Evolutionary conservation across 164 flowering plant genomes (phyloP).

Genomic region (Macadamia integrifolia): DNA sequence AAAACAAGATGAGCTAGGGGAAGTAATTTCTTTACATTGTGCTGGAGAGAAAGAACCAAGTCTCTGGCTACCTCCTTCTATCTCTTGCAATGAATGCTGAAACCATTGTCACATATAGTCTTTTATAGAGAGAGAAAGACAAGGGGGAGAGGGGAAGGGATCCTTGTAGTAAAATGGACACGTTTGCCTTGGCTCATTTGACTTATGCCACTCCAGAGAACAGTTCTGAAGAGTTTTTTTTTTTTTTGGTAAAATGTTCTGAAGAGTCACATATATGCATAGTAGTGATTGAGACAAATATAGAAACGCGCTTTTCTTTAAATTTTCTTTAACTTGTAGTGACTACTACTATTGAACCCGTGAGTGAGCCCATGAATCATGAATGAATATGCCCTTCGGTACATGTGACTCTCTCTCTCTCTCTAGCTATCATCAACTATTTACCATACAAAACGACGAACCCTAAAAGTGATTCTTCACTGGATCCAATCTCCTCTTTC

Average conservation of each 20-base stretch:
- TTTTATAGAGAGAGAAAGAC: slow-evolving; percentile 5
- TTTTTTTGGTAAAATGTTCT: no score
- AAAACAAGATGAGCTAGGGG: neutral
- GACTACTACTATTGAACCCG: neutral
- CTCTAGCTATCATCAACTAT: neutral
- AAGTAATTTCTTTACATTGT: no score
- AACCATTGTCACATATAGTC: neutral
- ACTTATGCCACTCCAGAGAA: slow-evolving; percentile 10
- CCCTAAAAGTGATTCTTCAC: neutral
- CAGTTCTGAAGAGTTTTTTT: no score
- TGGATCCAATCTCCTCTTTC: neutral
- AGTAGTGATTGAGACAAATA: neutral
- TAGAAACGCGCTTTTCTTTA: neutral
- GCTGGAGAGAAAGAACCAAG: neutral
- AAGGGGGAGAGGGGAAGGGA: neutral
- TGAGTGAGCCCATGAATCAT: neutral
- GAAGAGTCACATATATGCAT: no score
- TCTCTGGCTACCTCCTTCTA: neutral
- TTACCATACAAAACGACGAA: neutral
- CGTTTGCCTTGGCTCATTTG: slow-evolving; percentile 9
- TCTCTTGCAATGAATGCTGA: neutral
- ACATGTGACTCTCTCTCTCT: neutral
- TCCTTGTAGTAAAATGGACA: neutral
- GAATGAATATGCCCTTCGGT: no score
- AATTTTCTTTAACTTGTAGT: neutral